Evolutionary conservation across 345 rosid genomes (phyloP), one percentile per base, ranked within the genome.

Genomic region (Populus davidiana): DNA sequence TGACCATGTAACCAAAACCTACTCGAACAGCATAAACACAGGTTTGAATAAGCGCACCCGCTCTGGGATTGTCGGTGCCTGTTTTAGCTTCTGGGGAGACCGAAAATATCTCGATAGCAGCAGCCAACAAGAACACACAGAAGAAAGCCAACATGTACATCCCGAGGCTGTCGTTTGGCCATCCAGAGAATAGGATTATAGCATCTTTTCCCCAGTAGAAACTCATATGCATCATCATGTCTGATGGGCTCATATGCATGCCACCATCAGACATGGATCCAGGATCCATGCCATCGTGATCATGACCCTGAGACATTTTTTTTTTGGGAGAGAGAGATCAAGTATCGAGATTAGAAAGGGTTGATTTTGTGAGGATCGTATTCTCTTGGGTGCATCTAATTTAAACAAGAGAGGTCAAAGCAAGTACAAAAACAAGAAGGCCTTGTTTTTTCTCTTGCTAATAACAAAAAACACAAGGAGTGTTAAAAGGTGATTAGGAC

Each of bases 131-230:
- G 6, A 75, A 18, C 23, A 79, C 78, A 21, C 70, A 35, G 43
- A 78, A 52, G 44, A 54, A 20, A 41, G 81, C 43, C 47, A 67
- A 13, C 3, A 85, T 21, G 80, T 82, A 84, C 89, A 82, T 82
- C 14, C 82, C 79, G 47, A 81, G 79, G 43, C 73, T 76, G 71
- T 70, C 64, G 16, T 81, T 81, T 0, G 89, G 89, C 87, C 89
- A 86, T 18, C 83, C 73, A 5, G 86, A 75, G 78, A 86, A 86
- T 67, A 84, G 71, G 54, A 86, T 20, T n/a, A 81, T 52, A 33
- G 83, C 87, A 3, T 84, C 80, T 70, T 75, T 83, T 17, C 87
- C 87, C 89, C 86, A 86, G 75, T 80, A 86, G 75, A 86, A 83
- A 77, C 72, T 82, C 85, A 47, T 83, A 74, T 74, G 84, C 87